phyloP scores from a whole-genome alignment of 163 green algal genomes.

The Prototheca wickerhamii region DNA sequence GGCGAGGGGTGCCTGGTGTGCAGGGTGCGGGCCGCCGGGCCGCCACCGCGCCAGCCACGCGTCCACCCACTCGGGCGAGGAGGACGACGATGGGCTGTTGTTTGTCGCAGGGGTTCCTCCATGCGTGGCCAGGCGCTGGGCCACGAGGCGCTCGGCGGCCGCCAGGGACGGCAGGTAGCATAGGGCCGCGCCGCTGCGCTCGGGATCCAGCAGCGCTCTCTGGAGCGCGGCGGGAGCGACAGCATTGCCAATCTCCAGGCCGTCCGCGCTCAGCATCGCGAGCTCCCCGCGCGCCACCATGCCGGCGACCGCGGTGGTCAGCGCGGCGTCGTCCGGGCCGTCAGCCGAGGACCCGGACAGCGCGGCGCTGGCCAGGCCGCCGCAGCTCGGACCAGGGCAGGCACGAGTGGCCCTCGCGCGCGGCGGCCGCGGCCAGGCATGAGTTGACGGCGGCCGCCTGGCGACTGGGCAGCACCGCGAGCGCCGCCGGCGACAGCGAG shows the following conservation, averaged over 20 bases:
- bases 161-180: neutral
- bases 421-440: slow-evolving; percentile 15
- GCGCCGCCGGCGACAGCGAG: slow-evolving; percentile 12
- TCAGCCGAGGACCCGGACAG: neutral
- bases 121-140: slow-evolving; percentile 15
- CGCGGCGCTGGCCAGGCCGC: slow-evolving; percentile 9
- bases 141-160: slow-evolving; percentile 9
- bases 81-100: no score
- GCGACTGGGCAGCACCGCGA: slow-evolving; percentile 29
- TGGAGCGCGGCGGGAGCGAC: no score
- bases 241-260: neutral
- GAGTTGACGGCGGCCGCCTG: slow-evolving; percentile 19
- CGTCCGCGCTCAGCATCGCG: neutral
- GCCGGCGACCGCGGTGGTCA: neutral
- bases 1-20: slow-evolving; percentile 3
- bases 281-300: neutral
- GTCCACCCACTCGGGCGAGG: no score
- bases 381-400: slow-evolving; percentile 31
- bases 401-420: slow-evolving; percentile 37
- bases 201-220: no score
- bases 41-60: no score
- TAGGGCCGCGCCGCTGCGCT: no score
- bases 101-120: no score
- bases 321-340: neutral
- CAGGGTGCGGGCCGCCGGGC: no score